Evolutionary conservation across 2,329 filamentous ascomycete species (phyloP).

Genomic region (Aureobasidium leucospermi): DNA sequence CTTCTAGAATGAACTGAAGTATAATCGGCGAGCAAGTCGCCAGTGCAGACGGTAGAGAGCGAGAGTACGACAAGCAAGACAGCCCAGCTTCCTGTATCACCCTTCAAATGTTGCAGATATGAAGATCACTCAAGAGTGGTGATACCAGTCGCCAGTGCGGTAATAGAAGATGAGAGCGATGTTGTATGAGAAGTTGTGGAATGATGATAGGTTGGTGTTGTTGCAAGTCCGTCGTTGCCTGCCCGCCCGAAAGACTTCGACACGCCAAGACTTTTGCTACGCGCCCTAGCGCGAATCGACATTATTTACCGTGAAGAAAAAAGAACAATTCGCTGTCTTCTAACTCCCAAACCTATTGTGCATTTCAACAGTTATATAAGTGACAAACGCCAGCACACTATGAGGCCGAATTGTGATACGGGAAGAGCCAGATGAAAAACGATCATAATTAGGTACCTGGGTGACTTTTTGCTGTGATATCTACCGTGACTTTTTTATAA

Average conservation of each 20-base stretch:
- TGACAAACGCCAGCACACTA: too few species aligned
- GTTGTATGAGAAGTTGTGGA: background rate
- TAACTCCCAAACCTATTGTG: too few species aligned
- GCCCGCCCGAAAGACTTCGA: background rate
- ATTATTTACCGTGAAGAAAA: background rate
- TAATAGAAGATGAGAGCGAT: background rate
- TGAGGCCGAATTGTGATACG: too few species aligned
- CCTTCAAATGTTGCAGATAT: background rate
- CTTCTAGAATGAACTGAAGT: slow-evolving; percentile 7
- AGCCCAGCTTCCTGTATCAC: background rate
- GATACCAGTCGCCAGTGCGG: slow-evolving; percentile 1
- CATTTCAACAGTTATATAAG: too few species aligned
- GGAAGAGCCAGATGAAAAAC: background rate
- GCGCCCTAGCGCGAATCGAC: background rate
- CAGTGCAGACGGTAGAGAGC: background rate
- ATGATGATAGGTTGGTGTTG: background rate
- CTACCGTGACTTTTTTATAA: background rate
- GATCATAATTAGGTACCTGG: slow-evolving; percentile 2
- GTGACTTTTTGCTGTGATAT: slow-evolving; percentile 6
- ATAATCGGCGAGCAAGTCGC: background rate
- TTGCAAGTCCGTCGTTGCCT: background rate
- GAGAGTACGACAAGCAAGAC: background rate
- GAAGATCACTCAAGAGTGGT: slow-evolving; percentile 5
- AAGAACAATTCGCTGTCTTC: background rate
- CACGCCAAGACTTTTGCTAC: background rate